Evolutionary conservation across 169 alveolate genomes (phyloP), one percentile per base, ranked within the genome.

Genomic region (Plasmodium ovale): DNA sequence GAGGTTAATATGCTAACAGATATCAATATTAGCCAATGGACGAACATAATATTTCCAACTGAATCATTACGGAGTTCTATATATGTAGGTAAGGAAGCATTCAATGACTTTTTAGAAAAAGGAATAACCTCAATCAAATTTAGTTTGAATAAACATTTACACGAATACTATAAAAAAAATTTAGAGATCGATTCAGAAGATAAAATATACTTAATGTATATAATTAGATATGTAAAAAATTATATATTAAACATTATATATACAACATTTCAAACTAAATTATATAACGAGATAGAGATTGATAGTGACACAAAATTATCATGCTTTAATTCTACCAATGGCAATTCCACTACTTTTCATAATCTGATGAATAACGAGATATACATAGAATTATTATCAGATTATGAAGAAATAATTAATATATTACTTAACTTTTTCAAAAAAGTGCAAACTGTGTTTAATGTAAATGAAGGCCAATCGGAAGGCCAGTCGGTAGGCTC

Each of bases 11-110:
- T 47, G 1, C 37, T 65, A 6, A 51, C 84, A 6, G 62, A 65
- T 31, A 51, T 82, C 0, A 51, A 82, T 51, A 49, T 31, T n/a
- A 59, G 60, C 7, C 51, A 65, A 54, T 33, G 82, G 58, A 69
- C 71, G 6, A 82, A 82, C 47, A 49, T 64, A n/a, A 35, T 82
- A 19, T 51, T 82, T 37, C 90, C 90, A 14, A 42, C 56, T 9
- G 33, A 67, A 44, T 65, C 84, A 2, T 56, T 82, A 37, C 21
- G 29, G 3, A 82, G 47, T 42, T 47, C 84, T 51, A 33, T 82
- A 16, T 82, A 82, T 29, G 65, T 82, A 2, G 90, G 90, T n/a
- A 82, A 82, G 33, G 90, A 82, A 2, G 84, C 84, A 5, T 82
- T 82, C 42, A 82, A 64, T 33, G 90, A 82, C 33, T 82, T 82